These are phyloP conservation scores for Hypoxylon rubiginosum DNA, from an alignment of 2,329 filamentous ascomycete species.

Conservation along the genomic window DNA sequence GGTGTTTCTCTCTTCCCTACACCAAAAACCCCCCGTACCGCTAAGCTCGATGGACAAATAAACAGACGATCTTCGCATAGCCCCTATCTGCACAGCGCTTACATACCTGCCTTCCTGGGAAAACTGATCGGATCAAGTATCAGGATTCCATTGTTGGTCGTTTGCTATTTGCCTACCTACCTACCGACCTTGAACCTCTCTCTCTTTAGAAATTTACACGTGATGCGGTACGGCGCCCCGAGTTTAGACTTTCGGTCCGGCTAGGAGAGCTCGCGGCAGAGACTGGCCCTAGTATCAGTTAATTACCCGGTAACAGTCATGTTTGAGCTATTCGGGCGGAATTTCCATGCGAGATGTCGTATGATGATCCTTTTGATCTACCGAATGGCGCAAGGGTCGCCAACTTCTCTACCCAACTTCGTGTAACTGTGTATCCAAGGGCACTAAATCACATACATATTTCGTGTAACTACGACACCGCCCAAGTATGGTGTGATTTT, in stretches of 20 bases:
- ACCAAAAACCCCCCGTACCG: slow-evolving; percentile 20
- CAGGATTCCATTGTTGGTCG: slow-evolving; percentile 10
- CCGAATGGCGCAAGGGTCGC: neutral
- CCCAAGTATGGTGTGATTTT: too few relatives aligned
- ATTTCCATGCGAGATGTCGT: neutral
- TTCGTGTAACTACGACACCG: neutral
- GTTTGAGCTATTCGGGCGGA: neutral
- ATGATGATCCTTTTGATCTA: neutral
- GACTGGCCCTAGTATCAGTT: neutral
- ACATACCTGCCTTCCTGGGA: slow-evolving; percentile 31
- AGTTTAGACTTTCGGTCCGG: neutral
- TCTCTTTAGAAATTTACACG: neutral
- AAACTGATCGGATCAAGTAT: slow-evolving; percentile 10
- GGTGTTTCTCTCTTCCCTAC: slow-evolving; percentile 10
- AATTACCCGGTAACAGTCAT: too few relatives aligned
- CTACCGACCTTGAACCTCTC: too few relatives aligned
- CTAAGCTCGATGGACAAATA: slow-evolving; percentile 25
- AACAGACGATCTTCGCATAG: slow-evolving; percentile 20
- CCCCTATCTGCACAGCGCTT: slow-evolving; percentile 4
- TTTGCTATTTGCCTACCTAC: too few relatives aligned
- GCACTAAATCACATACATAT: too few relatives aligned
- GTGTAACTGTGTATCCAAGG: slow-evolving; percentile 4
- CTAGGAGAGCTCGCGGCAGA: neutral
- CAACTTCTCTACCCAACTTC: neutral
- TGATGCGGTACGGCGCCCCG: neutral